Evolutionary conservation across 345 rosid genomes (phyloP), one percentile per base, ranked within the genome.

Genomic region (Camelina laxa): DNA sequence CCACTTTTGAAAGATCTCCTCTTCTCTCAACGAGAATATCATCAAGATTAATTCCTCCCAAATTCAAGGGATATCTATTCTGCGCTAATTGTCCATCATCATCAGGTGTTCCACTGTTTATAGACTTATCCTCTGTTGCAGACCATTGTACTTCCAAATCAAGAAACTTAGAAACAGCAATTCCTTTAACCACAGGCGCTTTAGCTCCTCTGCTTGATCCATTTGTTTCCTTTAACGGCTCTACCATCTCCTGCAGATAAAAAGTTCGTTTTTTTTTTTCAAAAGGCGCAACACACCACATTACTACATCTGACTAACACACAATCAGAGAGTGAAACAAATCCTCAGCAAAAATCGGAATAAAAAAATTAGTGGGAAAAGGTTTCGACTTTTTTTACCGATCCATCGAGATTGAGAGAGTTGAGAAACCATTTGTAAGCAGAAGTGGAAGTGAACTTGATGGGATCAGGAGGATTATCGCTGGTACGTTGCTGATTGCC

Each of bases 61-160:
- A 65, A 75, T 82, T 83, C 72, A 85, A 21, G 36, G 72, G 57
- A 76, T 69, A 79, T 48, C 63, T 79, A 51, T 60, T 67, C 42
- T 24, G 60, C 65, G 61, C 20, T 33, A 80, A 50, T 51, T 65
- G 55, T 54, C 64, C 77, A 53, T 75, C 72, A 9, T 31, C 57
- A 67, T 27, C 4, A 27, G 30, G 30, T 22, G 60, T 33, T 50
- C 80, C 63, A 74, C 67, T 67, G 42, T 53, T 77, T 17, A 17
- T 13, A 55, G 73, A 50, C 65, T 56, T 75, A 58, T 87, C 92
- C 3, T 82, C 48, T 47, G 58, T 80, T 5, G 85, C 57, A 71
- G 82, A 79, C 94, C 92, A 92, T 54, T 51, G 80, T 17, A 92
- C 70, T 77, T 92, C 89, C 47, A 95, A 82, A 85, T 87, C 89